Percentiles rank a stretch among this genome's conserved stretches.
phyloP scores from a whole-genome alignment of 108 stramenopile genomes.

The Conticribra weissflogii region DNA sequence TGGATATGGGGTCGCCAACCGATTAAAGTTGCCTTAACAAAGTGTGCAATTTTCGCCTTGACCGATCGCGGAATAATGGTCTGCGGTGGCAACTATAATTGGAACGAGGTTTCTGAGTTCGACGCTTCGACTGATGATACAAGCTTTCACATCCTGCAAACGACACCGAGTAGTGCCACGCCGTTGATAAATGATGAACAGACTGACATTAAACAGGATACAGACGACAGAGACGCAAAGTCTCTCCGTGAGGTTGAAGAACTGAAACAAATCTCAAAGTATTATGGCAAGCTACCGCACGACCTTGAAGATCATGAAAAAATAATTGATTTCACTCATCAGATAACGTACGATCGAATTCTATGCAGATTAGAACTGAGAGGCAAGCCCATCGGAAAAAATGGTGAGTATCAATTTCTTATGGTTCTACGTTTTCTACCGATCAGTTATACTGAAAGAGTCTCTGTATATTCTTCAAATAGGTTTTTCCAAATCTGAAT shows the following conservation, averaged over 20 bases:
- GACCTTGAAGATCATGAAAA: constrained; percentile 39
- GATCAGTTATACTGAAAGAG: too few relatives aligned
- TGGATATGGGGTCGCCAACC: constrained; percentile 69
- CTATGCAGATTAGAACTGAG: constrained; percentile 29
- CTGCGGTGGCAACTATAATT: constrained; percentile 65
- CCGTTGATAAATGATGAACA: constrained; percentile 40
- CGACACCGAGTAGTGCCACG: constrained; percentile 58
- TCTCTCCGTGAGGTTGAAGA: constrained; percentile 24
- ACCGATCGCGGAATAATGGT: constrained; percentile 61
- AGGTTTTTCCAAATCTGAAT: constrained; percentile 25
- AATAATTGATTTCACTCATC: constrained; percentile 10
- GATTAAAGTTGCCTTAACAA: constrained; percentile 43
- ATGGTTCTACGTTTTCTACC: not conserved
- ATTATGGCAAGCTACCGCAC: constrained; percentile 55
- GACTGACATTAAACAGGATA: constrained; percentile 12
- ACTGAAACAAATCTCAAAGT: constrained; percentile 47
- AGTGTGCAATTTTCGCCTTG: constrained; percentile 60
- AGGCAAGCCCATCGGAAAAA: constrained; percentile 51
- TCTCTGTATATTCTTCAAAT: too few relatives aligned
- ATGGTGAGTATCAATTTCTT: constrained; percentile 41
- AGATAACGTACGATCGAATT: constrained; percentile 1
- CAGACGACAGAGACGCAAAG: constrained; percentile 6
- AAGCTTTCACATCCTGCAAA: too few relatives aligned
- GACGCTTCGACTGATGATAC: too few relatives aligned
- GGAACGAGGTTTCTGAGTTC: too few relatives aligned